Evolutionary conservation across 768 basidiomycete species (phyloP).

Genomic region (Kwoniella pini): DNA sequence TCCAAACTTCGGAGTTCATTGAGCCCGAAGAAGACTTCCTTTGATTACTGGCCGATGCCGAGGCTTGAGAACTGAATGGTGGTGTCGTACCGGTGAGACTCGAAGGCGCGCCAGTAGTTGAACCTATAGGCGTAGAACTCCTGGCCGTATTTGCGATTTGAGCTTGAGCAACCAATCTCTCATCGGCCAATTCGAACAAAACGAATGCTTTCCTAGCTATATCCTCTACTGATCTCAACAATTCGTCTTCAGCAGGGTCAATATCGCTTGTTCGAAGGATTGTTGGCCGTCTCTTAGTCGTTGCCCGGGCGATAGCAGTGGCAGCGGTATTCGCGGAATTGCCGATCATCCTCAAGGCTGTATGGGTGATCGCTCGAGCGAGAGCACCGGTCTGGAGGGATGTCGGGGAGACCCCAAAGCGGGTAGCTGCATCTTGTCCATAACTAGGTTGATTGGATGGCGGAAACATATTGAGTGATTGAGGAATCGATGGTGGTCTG

Average conservation of each 20-base stretch:
- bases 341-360: slow-evolving; percentile 55
- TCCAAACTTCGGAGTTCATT: slow-evolving; percentile 39
- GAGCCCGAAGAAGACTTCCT: slow-evolving; percentile 49
- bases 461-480: slow-evolving; percentile 39
- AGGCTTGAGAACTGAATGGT: slow-evolving; percentile 20
- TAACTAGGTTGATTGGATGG: slow-evolving; percentile 25
- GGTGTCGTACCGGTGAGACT: slow-evolving; percentile 21
- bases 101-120: not conserved
- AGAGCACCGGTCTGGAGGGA: slow-evolving; percentile 52
- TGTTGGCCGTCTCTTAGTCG: slow-evolving; percentile 30
- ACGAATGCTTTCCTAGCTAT: slow-evolving; percentile 95
- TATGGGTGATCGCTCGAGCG: slow-evolving; percentile 55
- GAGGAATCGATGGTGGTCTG: slow-evolving; percentile 28
- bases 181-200: slow-evolving; percentile 85
- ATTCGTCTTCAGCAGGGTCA: slow-evolving; percentile 65
- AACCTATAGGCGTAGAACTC: not conserved
- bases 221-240: slow-evolving; percentile 80
- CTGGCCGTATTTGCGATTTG: slow-evolving; percentile 16
- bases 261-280: slow-evolving; percentile 37
- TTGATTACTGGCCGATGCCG: slow-evolving; percentile 16
- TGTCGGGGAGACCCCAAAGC: slow-evolving; percentile 47
- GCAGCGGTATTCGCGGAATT: slow-evolving; percentile 43
- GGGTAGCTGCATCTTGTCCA: slow-evolving; percentile 39
- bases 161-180: slow-evolving; percentile 62
- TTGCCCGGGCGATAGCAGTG: slow-evolving; percentile 39